These are phyloP conservation scores for Metschnikowia noctiluminum DNA, from an alignment of 805 yeast genomes.

Conservation along the genomic window DNA sequence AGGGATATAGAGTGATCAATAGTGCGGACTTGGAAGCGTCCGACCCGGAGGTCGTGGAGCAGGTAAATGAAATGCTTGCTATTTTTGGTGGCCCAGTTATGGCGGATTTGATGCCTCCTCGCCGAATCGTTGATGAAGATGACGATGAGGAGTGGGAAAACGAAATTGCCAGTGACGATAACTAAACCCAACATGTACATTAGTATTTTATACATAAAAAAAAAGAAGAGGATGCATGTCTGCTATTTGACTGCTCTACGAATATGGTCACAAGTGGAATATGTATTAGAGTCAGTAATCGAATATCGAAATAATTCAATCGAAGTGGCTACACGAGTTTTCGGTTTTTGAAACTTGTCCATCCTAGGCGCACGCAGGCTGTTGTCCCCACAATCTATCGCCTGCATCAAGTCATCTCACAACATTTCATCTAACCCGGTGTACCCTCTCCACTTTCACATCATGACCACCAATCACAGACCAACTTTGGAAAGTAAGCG, in stretches of 20 bases:
- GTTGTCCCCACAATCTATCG: neutral
- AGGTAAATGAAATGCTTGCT: constrained; percentile 47
- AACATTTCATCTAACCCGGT: neutral
- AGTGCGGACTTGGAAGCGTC: constrained; percentile 40
- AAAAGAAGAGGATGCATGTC: neutral
- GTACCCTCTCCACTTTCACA: neutral
- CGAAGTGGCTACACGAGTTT: too few relatives aligned
- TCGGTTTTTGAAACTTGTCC: too few relatives aligned
- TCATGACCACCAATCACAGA: constrained; percentile 42
- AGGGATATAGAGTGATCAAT: constrained; percentile 42
- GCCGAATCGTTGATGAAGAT: constrained; percentile 23
- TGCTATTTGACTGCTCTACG: too few relatives aligned
- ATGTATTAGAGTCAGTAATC: too few relatives aligned
- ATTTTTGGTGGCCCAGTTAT: constrained; percentile 61
- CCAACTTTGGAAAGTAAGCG: constrained; percentile 42
- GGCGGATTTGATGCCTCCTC: constrained; percentile 41
- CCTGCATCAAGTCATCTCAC: neutral
- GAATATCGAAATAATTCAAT: too few relatives aligned
- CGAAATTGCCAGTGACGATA: constrained; percentile 40
- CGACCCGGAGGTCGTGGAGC: constrained; percentile 57
- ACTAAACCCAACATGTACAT: neutral
- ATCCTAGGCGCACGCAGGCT: too few relatives aligned
- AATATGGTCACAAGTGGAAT: too few relatives aligned
- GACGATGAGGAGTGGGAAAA: constrained; percentile 53
- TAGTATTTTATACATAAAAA: neutral